phyloP scores from a whole-genome alignment of 2,329 filamentous ascomycete genomes.

The Colletotrichum nymphaeae region DNA sequence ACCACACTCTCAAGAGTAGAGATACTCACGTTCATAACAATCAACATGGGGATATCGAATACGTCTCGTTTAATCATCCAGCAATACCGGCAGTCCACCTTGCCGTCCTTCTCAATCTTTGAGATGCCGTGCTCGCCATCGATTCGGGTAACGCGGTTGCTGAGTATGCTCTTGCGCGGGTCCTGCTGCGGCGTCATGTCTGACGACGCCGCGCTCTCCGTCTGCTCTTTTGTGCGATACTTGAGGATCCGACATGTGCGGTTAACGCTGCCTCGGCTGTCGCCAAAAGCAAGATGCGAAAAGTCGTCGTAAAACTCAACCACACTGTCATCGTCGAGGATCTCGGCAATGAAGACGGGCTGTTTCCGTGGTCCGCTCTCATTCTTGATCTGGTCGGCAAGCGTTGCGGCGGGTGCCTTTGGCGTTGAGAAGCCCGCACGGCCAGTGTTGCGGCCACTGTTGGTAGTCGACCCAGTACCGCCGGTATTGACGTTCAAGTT shows the following conservation, averaged over 20 bases:
- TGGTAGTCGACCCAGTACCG: slow-evolving; percentile 56
- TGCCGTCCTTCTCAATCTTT: slow-evolving; percentile 85
- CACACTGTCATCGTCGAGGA: slow-evolving; percentile 93
- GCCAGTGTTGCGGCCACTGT: slow-evolving; percentile 54
- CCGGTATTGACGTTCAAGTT: slow-evolving; percentile 89
- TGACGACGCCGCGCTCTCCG: slow-evolving; percentile 46
- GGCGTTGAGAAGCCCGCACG: slow-evolving; percentile 62
- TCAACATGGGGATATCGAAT: slow-evolving; percentile 98
- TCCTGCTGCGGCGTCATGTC: slow-evolving; percentile 57
- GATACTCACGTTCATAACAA: slow-evolving; percentile 91
- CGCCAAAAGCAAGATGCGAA: slow-evolving; percentile 89
- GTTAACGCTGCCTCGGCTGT: slow-evolving; percentile 86
- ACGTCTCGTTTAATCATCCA: slow-evolving; percentile 98
- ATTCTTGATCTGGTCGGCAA: slow-evolving; percentile 49
- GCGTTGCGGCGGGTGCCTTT: slow-evolving; percentile 57
- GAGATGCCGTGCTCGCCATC: slow-evolving; percentile 84
- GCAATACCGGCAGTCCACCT: slow-evolving; percentile 94
- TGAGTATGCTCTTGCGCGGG: slow-evolving; percentile 61
- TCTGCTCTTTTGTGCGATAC: slow-evolving; percentile 80
- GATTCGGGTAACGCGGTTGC: slow-evolving; percentile 70
- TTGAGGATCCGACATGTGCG: slow-evolving; percentile 88
- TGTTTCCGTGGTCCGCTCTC: slow-evolving; percentile 66
- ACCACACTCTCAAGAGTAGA: too few relatives aligned
- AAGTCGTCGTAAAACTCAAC: slow-evolving; percentile 98
- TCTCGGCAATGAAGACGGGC: slow-evolving; percentile 89